Conservation (phyloP, 352 stramenopile species). For the Globisporangium sylvaticum region DNA sequence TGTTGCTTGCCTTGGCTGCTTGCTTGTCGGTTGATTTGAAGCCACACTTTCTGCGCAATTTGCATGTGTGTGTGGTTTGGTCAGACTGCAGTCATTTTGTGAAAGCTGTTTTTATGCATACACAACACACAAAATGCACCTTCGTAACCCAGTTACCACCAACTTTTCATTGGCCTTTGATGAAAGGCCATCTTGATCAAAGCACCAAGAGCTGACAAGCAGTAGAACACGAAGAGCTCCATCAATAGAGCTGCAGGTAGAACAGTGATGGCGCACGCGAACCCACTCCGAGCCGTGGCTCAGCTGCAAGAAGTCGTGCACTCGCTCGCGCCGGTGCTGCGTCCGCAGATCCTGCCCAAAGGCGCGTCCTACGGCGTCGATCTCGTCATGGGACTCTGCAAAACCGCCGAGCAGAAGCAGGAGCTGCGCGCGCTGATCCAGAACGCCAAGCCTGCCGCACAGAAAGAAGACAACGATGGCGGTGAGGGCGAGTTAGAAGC, state of each 20-base stretch:
- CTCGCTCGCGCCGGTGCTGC: slow-evolving; percentile 45
- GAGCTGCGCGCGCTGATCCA: slow-evolving; percentile 43
- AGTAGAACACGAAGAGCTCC: neutral
- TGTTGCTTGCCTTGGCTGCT: neutral
- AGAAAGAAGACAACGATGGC: slow-evolving; percentile 12
- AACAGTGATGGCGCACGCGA: slow-evolving; percentile 13
- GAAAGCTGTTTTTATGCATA: too few species aligned
- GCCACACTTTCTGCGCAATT: neutral
- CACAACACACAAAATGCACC: neutral
- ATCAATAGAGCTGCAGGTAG: neutral
- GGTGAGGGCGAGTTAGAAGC: slow-evolving; percentile 16
- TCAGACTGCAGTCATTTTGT: neutral
- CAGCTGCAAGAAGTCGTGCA: slow-evolving; percentile 59
- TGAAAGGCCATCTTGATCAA: neutral
- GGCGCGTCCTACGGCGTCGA: slow-evolving; percentile 56
- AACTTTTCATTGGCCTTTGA: neutral
- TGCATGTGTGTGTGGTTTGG: too few species aligned
- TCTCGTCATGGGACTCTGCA: slow-evolving; percentile 56
- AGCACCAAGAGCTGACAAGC: neutral
- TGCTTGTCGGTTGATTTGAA: neutral
- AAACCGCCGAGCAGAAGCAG: slow-evolving; percentile 55
- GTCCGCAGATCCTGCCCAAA: slow-evolving; percentile 69
- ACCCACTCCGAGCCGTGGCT: slow-evolving; percentile 55
- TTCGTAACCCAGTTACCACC: neutral
- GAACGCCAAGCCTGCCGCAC: slow-evolving; percentile 25